Evolutionary conservation across 495 filamentous ascomycete genomes (phyloP), one percentile per base, ranked within the genome.

Genomic region (Penicillium canariense): DNA sequence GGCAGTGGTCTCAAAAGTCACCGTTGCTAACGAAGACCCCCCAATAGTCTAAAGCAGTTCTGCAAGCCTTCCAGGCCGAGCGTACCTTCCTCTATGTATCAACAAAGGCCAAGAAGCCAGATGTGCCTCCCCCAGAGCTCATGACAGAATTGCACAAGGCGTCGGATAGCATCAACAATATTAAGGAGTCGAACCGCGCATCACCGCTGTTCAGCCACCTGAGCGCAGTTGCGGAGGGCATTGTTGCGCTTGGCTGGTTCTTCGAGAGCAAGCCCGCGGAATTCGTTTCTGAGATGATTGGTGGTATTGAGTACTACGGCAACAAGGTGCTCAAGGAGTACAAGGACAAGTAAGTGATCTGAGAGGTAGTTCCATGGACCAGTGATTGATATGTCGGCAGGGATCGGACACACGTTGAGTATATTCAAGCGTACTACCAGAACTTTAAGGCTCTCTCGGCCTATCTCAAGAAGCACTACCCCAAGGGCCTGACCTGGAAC

Each of bases 71-170:
- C 74, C 77, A 83, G 40, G 89, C 87, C 54, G 86, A 95, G 72
- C 86, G 92, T 50, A 89, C 85, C 63, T 94, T 96, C 71, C 80
- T 98, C 40, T 80, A 91, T 52, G 84, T 96, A 59, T 84, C 91
- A 2, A 94, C 88, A 22, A 94, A 91, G 71, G 87, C 95, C 9
- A 96, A 88, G 79, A 96, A 96, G 71, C 95, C 93, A 23, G 87
- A 90, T 48, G 79, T 84, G 36, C 79, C 80, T 18, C 83, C 84
- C 10, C 75, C 84, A 8, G 84, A 91, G 44, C 81, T 92, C 43
- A 78, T 96, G 56, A 89, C 90, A 48, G 89, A 90, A 50, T 84
- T 96, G 56, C 88, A 93, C 68, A 81, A 83, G 56, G 84, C 84
- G 23, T 86, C 93, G 59, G 84, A 85, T 54, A 82, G 79, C 10